Evolutionary conservation across 208 protist genomes (phyloP).

Genomic region (Porcisia hertigi): DNA sequence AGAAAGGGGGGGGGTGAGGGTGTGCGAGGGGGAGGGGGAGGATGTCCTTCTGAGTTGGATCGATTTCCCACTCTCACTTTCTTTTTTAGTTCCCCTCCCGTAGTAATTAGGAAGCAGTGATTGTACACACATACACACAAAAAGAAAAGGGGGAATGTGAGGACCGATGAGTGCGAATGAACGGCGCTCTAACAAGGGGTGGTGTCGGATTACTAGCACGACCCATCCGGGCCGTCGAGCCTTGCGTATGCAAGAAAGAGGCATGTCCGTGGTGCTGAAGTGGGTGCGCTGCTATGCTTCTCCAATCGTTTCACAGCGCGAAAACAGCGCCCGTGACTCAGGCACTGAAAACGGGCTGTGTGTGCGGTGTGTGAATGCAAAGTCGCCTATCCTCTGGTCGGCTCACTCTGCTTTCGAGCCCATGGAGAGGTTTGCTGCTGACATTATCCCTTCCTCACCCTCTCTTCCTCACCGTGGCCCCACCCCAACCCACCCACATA

Average conservation of each 20-base stretch:
- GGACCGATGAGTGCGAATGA: neutral
- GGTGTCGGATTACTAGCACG: neutral
- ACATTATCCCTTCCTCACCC: too few species aligned
- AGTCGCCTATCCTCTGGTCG: neutral
- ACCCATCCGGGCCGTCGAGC: neutral
- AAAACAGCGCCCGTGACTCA: neutral
- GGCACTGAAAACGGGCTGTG: neutral
- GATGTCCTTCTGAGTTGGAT: too few species aligned
- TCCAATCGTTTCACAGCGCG: neutral
- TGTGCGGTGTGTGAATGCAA: neutral
- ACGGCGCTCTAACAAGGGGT: too few species aligned
- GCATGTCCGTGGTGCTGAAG: neutral
- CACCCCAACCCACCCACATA: too few species aligned
- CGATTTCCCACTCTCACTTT: too few species aligned
- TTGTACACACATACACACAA: neutral
- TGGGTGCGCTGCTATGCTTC: neutral
- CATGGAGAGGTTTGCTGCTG: neutral
- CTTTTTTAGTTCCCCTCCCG: neutral
- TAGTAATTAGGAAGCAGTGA: slow-evolving; percentile 5
- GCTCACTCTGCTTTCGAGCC: neutral
- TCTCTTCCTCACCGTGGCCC: too few species aligned
- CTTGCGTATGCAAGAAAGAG: too few species aligned
- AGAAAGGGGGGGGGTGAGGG: too few species aligned
- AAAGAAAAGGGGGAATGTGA: neutral
- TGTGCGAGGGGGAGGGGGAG: too few species aligned